Percentiles rank a stretch among this genome's conserved stretches.
Evolutionary conservation across 2,329 filamentous ascomycete species (phyloP).

Genomic region (Cercospora sp.): DNA sequence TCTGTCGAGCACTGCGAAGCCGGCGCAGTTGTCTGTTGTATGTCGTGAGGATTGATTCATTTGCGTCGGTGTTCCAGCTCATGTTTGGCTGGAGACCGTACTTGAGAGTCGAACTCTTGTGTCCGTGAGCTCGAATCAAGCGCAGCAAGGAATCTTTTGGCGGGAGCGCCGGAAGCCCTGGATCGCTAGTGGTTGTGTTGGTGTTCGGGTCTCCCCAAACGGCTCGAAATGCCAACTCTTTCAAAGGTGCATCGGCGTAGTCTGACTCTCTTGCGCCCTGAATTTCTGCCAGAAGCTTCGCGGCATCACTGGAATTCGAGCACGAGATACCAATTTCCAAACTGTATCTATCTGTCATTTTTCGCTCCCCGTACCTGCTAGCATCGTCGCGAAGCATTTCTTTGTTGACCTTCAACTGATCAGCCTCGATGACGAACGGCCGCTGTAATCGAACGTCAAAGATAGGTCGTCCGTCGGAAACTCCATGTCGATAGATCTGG

Average conservation of each 20-base stretch:
- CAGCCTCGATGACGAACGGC: slow-evolving; percentile 29
- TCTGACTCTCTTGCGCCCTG: slow-evolving; percentile 15
- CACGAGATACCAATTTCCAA: slow-evolving; percentile 36
- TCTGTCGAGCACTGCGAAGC: slow-evolving; percentile 22
- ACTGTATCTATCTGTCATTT: slow-evolving; percentile 26
- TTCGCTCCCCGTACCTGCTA: slow-evolving; percentile 25
- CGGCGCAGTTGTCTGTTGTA: slow-evolving; percentile 25
- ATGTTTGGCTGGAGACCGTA: slow-evolving; percentile 33
- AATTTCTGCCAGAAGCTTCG: slow-evolving; percentile 34
- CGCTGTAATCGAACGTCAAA: slow-evolving; percentile 31
- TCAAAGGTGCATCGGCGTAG: slow-evolving; percentile 7
- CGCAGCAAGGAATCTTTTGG: slow-evolving; percentile 21
- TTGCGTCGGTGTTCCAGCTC: slow-evolving; percentile 27
- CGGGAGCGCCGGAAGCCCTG: slow-evolving; percentile 34
- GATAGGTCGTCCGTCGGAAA: not conserved
- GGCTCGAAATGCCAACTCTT: slow-evolving; percentile 31
- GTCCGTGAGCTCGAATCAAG: slow-evolving; percentile 28
- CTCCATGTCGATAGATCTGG: slow-evolving; percentile 19
- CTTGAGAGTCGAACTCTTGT: slow-evolving; percentile 20
- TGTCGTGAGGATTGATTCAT: slow-evolving; percentile 26
- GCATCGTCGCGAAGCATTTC: slow-evolving; percentile 21
- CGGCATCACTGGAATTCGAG: slow-evolving; percentile 33
- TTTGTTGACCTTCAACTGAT: slow-evolving; percentile 25
- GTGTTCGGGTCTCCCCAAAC: slow-evolving; percentile 31
- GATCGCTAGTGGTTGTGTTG: not conserved